Conservation (phyloP, 164 flowering plant species). For the Tinospora cordifolia region DNA sequence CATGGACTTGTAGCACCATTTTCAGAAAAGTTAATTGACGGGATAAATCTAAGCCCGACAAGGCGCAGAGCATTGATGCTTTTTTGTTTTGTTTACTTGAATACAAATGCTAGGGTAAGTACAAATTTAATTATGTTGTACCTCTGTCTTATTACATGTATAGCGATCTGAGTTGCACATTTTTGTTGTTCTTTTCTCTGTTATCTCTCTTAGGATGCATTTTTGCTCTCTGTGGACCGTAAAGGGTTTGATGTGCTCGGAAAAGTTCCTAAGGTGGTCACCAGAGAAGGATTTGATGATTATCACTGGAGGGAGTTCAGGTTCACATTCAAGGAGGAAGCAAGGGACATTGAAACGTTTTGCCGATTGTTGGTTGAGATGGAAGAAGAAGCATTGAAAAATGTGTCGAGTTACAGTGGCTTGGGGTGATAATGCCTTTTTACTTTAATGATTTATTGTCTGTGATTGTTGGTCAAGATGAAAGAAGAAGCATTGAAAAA, state of each 20-base stretch:
- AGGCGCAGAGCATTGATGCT: slow-evolving; percentile 77
- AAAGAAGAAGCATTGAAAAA: slow-evolving; percentile 68
- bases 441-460: not conserved
- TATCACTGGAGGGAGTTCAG: slow-evolving; percentile 68
- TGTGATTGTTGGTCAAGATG: slow-evolving; percentile 50
- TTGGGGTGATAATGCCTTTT: slow-evolving; percentile 19
- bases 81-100: slow-evolving; percentile 59
- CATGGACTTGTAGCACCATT: slow-evolving; percentile 41
- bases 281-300: slow-evolving; percentile 33
- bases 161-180: too few relatives aligned
- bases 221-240: slow-evolving; percentile 55
- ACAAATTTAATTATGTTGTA: not conserved
- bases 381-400: slow-evolving; percentile 76
- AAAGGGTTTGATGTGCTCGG: slow-evolving; percentile 78
- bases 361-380: slow-evolving; percentile 59
- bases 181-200: not conserved
- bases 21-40: slow-evolving; percentile 63
- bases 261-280: slow-evolving; percentile 34
- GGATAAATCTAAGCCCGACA: slow-evolving; percentile 68
- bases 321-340: slow-evolving; percentile 57
- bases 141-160: too few relatives aligned
- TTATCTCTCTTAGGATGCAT: slow-evolving; percentile 56
- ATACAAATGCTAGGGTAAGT: slow-evolving; percentile 55
- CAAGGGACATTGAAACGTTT: slow-evolving; percentile 49
- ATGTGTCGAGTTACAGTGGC: slow-evolving; percentile 48